These are phyloP conservation scores for Plasmodium cynomolgi DNA, from an alignment of 169 alveolate genomes.

Conservation along the genomic window DNA sequence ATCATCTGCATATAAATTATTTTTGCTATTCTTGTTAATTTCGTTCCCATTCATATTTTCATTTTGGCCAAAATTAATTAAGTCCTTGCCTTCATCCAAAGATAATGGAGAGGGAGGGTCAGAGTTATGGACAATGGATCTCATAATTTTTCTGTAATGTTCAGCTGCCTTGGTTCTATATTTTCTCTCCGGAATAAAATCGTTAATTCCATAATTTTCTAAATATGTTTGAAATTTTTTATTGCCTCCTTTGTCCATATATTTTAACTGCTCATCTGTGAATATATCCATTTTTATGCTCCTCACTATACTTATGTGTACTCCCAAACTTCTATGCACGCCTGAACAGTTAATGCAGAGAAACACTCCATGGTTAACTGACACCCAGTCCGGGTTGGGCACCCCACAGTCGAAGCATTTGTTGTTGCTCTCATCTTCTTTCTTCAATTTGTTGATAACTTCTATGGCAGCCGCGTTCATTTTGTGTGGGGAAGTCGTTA, in stretches of 20 bases:
- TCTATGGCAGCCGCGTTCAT: slow-evolving; percentile 70
- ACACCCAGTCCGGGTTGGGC: slow-evolving; percentile 96
- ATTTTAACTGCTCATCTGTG: slow-evolving; percentile 91
- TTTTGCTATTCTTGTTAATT: slow-evolving; percentile 43
- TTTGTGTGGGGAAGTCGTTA: not conserved
- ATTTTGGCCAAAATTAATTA: slow-evolving; percentile 60
- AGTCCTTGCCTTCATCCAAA: slow-evolving; percentile 48
- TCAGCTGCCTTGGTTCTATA: slow-evolving; percentile 87
- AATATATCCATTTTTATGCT: slow-evolving; percentile 95
- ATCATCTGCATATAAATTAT: slow-evolving; percentile 13
- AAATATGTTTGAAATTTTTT: slow-evolving; percentile 79
- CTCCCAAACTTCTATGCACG: slow-evolving; percentile 91
- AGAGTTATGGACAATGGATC: slow-evolving; percentile 59
- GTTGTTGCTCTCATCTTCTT: slow-evolving; percentile 76
- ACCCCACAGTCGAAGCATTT: slow-evolving; percentile 87
- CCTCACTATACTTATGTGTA: slow-evolving; percentile 93
- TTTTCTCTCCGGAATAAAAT: slow-evolving; percentile 80
- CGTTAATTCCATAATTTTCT: slow-evolving; percentile 80
- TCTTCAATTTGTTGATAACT: slow-evolving; percentile 57
- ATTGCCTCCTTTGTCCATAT: slow-evolving; percentile 87
- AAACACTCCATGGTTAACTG: slow-evolving; percentile 95
- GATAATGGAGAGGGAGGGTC: slow-evolving; percentile 74
- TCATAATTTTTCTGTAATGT: slow-evolving; percentile 78
- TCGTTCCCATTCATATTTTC: slow-evolving; percentile 52
- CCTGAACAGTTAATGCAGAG: slow-evolving; percentile 96